phyloP scores from a whole-genome alignment of 768 basidiomycete species.

The Pulveroboletus sp. region DNA sequence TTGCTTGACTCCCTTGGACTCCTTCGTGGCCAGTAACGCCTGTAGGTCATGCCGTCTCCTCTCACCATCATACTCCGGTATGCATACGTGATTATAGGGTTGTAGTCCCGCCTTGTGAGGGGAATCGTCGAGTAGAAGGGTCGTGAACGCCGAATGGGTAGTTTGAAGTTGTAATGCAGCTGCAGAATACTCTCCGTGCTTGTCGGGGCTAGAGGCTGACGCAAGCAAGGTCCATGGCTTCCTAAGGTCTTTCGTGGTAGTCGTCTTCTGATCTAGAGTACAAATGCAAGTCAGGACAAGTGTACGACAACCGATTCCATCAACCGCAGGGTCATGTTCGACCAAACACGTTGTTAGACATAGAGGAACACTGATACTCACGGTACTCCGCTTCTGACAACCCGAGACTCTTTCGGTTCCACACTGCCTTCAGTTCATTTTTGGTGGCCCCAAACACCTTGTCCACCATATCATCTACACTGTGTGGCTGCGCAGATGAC shows the following conservation, averaged over 20 bases:
- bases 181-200: background rate
- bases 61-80: constrained; percentile 57
- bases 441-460: constrained; percentile 46
- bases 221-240: constrained; percentile 58
- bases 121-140: constrained; percentile 51
- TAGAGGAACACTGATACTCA: constrained; percentile 39
- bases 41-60: constrained; percentile 39
- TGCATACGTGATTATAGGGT: constrained; percentile 78
- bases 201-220: constrained; percentile 4
- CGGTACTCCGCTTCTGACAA: constrained; percentile 57
- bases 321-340: constrained; percentile 14
- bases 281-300: background rate
- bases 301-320: background rate
- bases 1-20: constrained; percentile 9
- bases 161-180: constrained; percentile 1
- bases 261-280: constrained; percentile 14
- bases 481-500: constrained; percentile 82
- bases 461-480: constrained; percentile 70
- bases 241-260: constrained; percentile 71
- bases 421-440: constrained; percentile 53
- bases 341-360: background rate
- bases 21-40: constrained; percentile 17
- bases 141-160: constrained; percentile 42
- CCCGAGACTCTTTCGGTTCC: constrained; percentile 78
- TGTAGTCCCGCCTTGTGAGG: constrained; percentile 57